A percentile compares a stretch with the other conserved stretches of the same genome.
Conservation (phyloP, 768 basidiomycete genomes). For the Ramaria sp. region DNA sequence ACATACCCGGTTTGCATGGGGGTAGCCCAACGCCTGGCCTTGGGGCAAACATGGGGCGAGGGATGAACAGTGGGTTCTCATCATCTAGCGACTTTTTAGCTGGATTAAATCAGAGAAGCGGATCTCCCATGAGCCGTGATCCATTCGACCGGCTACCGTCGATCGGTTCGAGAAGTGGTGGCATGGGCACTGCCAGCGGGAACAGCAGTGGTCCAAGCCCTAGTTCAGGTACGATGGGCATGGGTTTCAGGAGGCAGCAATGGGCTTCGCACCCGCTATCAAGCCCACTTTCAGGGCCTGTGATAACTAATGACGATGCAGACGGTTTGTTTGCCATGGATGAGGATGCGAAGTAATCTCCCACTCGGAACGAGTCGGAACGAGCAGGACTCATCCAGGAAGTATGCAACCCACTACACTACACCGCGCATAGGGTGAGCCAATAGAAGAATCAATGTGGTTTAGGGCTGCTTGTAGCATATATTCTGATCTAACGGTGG, state of each 20-base stretch:
- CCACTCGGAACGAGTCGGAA: not conserved
- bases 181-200: not conserved
- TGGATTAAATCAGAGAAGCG: not conserved
- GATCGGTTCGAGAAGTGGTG: not conserved
- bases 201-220: not conserved
- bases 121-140: not conserved
- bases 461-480: constrained; percentile 4
- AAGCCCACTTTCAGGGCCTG: constrained; percentile 54
- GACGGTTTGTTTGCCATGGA: constrained; percentile 68
- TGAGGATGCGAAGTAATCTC: constrained; percentile 9
- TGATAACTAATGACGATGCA: constrained; percentile 47
- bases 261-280: constrained; percentile 13
- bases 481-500: not conserved
- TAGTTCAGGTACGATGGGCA: constrained; percentile 9
- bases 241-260: constrained; percentile 5
- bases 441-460: not conserved
- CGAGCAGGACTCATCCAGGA: not conserved
- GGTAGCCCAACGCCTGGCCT: constrained; percentile 1
- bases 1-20: not conserved
- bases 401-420: not conserved
- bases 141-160: constrained; percentile 5
- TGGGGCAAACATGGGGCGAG: not conserved
- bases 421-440: not conserved
- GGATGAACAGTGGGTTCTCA: not conserved
- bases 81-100: not conserved